Percentiles rank a stretch among this genome's conserved stretches.
phyloP scores from a whole-genome alignment of 805 yeast genomes.

The Phaffomyces antillensis region DNA sequence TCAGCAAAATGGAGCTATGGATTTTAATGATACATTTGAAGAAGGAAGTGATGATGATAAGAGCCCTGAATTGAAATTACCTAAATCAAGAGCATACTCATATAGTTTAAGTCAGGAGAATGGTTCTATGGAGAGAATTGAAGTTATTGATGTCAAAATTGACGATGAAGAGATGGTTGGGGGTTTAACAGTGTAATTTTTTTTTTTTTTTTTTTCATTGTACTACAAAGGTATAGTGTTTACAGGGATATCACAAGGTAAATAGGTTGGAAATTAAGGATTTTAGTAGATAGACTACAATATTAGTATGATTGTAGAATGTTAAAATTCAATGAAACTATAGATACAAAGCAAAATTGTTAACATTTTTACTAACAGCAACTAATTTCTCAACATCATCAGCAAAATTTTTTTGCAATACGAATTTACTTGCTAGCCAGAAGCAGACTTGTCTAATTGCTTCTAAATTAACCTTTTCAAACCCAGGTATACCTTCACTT shows the following conservation, averaged over 20 bases:
- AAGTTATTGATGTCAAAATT: conserved; percentile 18
- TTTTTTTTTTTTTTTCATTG: no score
- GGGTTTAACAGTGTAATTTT: background rate
- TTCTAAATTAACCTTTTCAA: conserved; percentile 44
- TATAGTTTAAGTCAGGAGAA: conserved; percentile 15
- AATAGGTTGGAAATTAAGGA: background rate
- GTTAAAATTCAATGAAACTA: background rate
- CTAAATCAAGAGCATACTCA: conserved; percentile 3
- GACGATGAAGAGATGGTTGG: conserved; percentile 14
- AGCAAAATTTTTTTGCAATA: conserved; percentile 5
- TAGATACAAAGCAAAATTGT: conserved; percentile 20
- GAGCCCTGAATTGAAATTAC: background rate
- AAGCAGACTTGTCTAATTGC: conserved; percentile 11
- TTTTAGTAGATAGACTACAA: background rate
- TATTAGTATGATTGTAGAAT: background rate
- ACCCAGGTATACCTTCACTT: conserved; percentile 58
- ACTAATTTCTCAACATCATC: conserved; percentile 5
- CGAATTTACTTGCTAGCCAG: conserved; percentile 5
- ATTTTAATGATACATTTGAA: conserved; percentile 25
- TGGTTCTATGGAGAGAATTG: conserved; percentile 13
- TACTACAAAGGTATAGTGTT: no score
- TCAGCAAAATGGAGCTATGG: conserved; percentile 39
- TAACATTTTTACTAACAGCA: conserved; percentile 16
- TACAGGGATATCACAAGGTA: no score
- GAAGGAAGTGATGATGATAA: background rate